Percentiles rank a stretch among this genome's conserved stretches.
Conservation (phyloP, 2,329 filamentous ascomycete genomes). For the Arthrobotrys sinensis region DNA sequence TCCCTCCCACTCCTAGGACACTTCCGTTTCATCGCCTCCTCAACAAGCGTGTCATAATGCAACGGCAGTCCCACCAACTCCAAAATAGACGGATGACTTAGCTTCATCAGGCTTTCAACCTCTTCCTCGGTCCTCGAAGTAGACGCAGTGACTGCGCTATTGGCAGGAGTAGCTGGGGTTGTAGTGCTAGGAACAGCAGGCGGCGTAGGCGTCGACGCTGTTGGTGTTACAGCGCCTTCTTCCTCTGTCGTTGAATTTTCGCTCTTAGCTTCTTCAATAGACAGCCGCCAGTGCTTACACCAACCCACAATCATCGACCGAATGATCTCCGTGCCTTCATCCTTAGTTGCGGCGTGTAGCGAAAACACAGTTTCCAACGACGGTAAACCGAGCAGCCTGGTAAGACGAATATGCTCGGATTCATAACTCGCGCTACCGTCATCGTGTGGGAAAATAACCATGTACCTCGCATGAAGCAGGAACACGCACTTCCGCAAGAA, state of each 20-base stretch:
- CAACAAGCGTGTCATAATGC: slow-evolving; percentile 92
- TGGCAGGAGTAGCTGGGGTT: slow-evolving; percentile 37
- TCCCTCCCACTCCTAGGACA: slow-evolving; percentile 95
- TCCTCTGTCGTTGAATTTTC: slow-evolving; percentile 1
- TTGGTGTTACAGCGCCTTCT: slow-evolving; percentile 54
- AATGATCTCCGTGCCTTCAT: slow-evolving; percentile 67
- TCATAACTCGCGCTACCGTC: slow-evolving; percentile 65
- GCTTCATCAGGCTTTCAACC: slow-evolving; percentile 20
- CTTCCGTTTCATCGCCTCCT: slow-evolving; percentile 85
- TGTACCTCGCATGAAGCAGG: slow-evolving; percentile 88
- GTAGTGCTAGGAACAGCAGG: slow-evolving; percentile 29
- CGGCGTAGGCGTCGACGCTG: slow-evolving; percentile 31
- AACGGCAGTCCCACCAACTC: slow-evolving; percentile 93
- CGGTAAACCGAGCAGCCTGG: slow-evolving; percentile 81
- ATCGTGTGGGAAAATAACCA: slow-evolving; percentile 86
- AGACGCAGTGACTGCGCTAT: not conserved
- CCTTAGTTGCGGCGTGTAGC: slow-evolving; percentile 70
- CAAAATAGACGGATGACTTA: slow-evolving; percentile 87
- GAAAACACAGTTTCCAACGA: slow-evolving; percentile 83
- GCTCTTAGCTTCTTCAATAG: slow-evolving; percentile 61
- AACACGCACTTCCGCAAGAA: slow-evolving; percentile 90
- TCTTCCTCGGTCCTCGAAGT: slow-evolving; percentile 22
- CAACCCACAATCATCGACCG: slow-evolving; percentile 70
- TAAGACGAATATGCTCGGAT: slow-evolving; percentile 86
- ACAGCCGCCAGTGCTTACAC: slow-evolving; percentile 61